These are phyloP conservation scores for Exophiala xenobiotica DNA, from an alignment of 2,329 filamentous ascomycete genomes.

Conservation along the genomic window DNA sequence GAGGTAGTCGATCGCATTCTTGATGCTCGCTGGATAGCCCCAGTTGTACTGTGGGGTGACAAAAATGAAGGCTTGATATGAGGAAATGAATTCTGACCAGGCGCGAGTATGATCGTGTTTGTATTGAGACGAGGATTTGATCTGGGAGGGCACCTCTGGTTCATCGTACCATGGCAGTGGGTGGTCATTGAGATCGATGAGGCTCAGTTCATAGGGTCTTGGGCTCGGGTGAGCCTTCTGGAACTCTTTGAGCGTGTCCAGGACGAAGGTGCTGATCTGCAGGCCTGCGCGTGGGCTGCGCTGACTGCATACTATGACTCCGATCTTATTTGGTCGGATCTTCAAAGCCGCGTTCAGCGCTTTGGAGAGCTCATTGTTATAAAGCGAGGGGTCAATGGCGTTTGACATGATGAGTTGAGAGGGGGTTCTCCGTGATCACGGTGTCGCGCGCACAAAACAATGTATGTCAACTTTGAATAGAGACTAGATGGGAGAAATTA, in stretches of 20 bases:
- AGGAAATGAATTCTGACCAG: constrained; percentile 40
- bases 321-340: constrained; percentile 29
- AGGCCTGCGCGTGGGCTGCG: constrained; percentile 39
- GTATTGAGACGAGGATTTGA: constrained; percentile 37
- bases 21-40: constrained; percentile 54
- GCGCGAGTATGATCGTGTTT: constrained; percentile 37
- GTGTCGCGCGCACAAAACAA: background rate
- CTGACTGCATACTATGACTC: constrained; percentile 39
- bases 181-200: constrained; percentile 37
- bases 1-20: constrained; percentile 64
- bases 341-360: constrained; percentile 5
- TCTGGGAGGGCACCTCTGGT: constrained; percentile 38
- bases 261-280: constrained; percentile 36
- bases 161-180: constrained; percentile 43
- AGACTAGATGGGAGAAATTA: background rate
- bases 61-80: constrained; percentile 43
- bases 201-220: constrained; percentile 27
- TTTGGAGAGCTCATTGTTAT: background rate
- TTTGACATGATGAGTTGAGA: background rate
- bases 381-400: background rate
- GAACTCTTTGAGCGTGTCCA: constrained; percentile 27
- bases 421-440: background rate
- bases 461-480: background rate
- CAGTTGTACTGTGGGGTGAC: constrained; percentile 55
- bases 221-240: constrained; percentile 6